Conservation (phyloP, 2,329 filamentous ascomycete genomes). For the Graphiopsis chlorocephala region DNA sequence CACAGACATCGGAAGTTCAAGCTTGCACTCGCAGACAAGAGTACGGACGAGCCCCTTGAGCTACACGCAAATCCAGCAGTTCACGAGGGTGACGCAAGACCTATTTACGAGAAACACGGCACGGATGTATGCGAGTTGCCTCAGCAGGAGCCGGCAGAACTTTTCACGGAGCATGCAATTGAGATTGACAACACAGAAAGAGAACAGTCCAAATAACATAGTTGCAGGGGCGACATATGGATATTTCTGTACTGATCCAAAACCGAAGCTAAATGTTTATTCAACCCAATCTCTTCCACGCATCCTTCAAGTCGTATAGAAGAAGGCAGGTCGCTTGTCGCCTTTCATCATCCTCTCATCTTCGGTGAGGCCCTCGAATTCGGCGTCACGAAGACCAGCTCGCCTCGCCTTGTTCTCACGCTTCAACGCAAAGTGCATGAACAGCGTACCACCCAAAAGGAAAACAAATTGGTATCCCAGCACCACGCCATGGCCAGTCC, state of each 20-base stretch:
- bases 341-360: conserved; percentile 65
- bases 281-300: neutral
- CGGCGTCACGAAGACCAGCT: conserved; percentile 64
- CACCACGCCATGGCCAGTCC: conserved; percentile 69
- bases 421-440: conserved; percentile 61
- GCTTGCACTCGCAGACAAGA: neutral
- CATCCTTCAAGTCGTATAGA: conserved; percentile 25
- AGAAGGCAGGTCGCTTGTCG: conserved; percentile 53
- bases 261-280: neutral
- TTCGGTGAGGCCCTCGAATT: conserved; percentile 61
- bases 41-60: neutral
- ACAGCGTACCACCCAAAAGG: conserved; percentile 64
- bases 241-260: neutral
- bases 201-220: neutral
- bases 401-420: conserved; percentile 67
- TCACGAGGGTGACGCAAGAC: neutral
- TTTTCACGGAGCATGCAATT: neutral
- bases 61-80: neutral
- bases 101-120: neutral
- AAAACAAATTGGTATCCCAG: conserved; percentile 70
- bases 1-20: neutral
- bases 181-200: neutral
- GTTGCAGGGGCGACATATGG: neutral
- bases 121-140: neutral
- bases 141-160: neutral